Evolutionary conservation across 306 rosid genomes (phyloP), one percentile per base, ranked within the genome.

Genomic region (Dalbergia cochinchinensis): DNA sequence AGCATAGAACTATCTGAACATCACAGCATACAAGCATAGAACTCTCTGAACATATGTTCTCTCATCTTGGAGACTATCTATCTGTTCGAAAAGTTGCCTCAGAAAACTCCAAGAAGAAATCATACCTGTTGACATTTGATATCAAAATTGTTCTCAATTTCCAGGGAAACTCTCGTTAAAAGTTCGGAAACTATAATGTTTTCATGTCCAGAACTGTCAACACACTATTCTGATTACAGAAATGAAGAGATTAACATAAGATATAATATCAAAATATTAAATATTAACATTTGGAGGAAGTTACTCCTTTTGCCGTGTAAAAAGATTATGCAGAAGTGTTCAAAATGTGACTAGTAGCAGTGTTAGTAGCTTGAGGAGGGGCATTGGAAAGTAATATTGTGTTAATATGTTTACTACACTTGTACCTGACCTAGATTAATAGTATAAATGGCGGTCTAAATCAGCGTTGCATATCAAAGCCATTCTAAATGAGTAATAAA

Each of bases 1-100:
- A 26, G 80, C 64, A 65, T 61, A 69, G 51, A 80, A 67, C n/a
- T n/a, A n/a, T n/a, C n/a, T n/a, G n/a, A n/a, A n/a, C n/a, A n/a
- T n/a, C 22, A 20, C 22, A 20, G 62, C 31, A 26, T 26, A 26
- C 31, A 26, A 26, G 80, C 64, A 65, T 61, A n/a, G n/a, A n/a
- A n/a, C n/a, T n/a, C n/a, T n/a, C n/a, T n/a, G 99, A 88, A 82
- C 99, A 91, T 80, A 93, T 84, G 31, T 26, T 26, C 31, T 85
- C 96, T 90, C 96, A 69, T 91, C 91, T 90, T 93, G 86, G 99
- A 86, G 59, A 96, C 97, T 31, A 78, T 93, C 97, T 86, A 82
- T 95, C 97, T 69, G 87, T 84, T 88, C 99, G 98, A 73, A 90
- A 90, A 83, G 93, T 90, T 65, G 94, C 94, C 90, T 93, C 98